Conservation (phyloP, 176 grass and related monocot species). For the Phoenix roebelenii region DNA sequence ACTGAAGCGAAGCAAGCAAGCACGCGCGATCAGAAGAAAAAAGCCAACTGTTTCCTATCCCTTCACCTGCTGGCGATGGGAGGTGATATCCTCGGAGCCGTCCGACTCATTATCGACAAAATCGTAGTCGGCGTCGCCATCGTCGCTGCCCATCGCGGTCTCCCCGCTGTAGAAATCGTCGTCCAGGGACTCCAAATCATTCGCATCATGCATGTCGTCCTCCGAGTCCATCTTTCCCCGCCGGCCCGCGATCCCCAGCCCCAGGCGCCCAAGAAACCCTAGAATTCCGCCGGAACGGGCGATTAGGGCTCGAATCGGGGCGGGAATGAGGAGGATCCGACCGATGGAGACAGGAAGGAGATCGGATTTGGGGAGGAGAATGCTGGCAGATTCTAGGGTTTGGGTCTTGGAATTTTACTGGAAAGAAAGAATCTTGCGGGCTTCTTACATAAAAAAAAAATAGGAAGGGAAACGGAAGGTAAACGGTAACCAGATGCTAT, state of each 20-base stretch:
- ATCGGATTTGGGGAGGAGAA: conserved; percentile 11
- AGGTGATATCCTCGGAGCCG: conserved; percentile 55
- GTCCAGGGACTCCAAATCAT: conserved; percentile 38
- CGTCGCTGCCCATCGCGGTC: conserved; percentile 64
- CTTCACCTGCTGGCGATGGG: conserved; percentile 70
- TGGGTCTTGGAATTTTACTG: not conserved
- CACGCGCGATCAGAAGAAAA: conserved; percentile 9
- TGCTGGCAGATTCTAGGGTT: conserved; percentile 14
- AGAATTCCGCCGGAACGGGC: conserved; percentile 4
- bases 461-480: not conserved
- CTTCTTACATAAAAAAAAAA: conserved; percentile 4
- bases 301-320: conserved; percentile 47
- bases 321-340: conserved; percentile 38
- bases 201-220: conserved; percentile 96
- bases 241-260: conserved; percentile 26
- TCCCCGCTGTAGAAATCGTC: conserved; percentile 94
- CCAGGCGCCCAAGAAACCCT: conserved; percentile 27
- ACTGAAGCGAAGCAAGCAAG: not conserved
- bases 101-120: conserved; percentile 91
- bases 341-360: conserved; percentile 2
- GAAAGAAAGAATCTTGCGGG: conserved; percentile 11
- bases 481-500: no score
- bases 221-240: conserved; percentile 60
- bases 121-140: conserved; percentile 86
- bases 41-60: not conserved